These are phyloP conservation scores for Volvox carteri DNA, from an alignment of 163 green algal genomes.

Conservation along the genomic window DNA sequence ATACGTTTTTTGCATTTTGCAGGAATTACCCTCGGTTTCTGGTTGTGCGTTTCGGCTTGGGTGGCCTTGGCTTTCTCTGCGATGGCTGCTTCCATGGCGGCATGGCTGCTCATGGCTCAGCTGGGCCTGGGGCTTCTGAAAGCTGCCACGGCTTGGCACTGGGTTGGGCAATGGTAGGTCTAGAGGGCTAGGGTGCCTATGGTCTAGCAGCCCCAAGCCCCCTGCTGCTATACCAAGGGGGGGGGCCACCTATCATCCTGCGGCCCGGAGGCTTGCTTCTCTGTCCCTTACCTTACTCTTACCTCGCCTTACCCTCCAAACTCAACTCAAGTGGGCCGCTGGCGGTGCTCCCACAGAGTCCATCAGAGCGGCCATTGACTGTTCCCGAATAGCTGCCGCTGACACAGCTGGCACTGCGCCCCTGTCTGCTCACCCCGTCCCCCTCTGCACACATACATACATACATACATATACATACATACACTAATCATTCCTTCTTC, in stretches of 20 bases:
- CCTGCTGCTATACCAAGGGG: neutral
- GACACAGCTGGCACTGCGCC: too few species aligned
- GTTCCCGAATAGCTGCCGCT: too few species aligned
- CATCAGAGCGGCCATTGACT: too few species aligned
- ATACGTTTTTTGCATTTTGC: neutral
- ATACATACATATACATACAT: too few species aligned
- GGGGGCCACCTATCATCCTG: neutral
- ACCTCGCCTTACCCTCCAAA: neutral
- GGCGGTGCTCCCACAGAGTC: too few species aligned
- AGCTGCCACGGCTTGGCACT: neutral
- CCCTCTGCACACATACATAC: too few species aligned
- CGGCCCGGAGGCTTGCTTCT: neutral
- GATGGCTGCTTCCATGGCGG: neutral
- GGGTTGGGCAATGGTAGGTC: neutral
- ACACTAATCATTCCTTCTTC: too few species aligned
- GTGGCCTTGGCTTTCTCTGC: neutral
- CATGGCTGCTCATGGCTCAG: neutral
- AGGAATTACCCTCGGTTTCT: neutral
- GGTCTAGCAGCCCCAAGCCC: neutral
- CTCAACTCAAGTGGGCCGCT: too few species aligned
- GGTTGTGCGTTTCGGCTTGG: slow-evolving; percentile 8
- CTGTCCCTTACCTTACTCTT: neutral
- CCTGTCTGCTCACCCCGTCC: too few species aligned
- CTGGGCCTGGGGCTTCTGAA: neutral
- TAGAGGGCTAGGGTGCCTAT: neutral